Base-by-base conservation (phyloP, 2,329 filamentous ascomycete genomes). In the Diaporthe sp. region DNA sequence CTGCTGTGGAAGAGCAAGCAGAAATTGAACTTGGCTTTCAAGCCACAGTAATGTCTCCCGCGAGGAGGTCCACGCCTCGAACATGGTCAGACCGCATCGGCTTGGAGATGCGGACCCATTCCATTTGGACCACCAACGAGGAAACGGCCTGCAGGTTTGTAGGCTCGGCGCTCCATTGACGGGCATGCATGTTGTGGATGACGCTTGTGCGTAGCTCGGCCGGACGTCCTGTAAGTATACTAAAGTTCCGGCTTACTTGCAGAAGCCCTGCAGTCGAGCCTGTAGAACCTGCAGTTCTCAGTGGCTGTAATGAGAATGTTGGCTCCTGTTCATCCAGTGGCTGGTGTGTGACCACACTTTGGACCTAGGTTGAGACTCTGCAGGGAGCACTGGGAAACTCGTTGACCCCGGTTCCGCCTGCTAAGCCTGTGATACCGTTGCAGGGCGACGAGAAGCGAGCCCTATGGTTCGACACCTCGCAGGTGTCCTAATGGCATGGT, bases 191-290 rank as follows among this genome's bases (percentile, higher is more conserved):
- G 71, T 37, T 66, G 65, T 68, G 37, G 55, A 68, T 72, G 71
- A 63, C 71, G 56, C 53, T 73, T 58, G 65, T 75, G 70, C 70
- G 65, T 30, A 50, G 69, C 71, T 73, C 71, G 58, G 55, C 73
- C 71, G 69, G 56, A 55, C 47, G 65, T 71, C 66, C 50, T 61
- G 66, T 73, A 47, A 39, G 59, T 53, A 61, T 37, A 37, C 66
- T 30, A 56, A 68, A 66, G 58, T 63, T 73, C 66, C 68, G 73
- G 71, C 71, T 75, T 75, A 73, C 73, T 55, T 75, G 73, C 73
- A 75, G 73, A 50, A 71, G 59, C 56, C 47, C 39, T 75, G 59
- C 71, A 73, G 55, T 66, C 58, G 58, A 55, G 66, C 63, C 30
- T 61, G 65, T 58, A 55, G 55, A 35, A 30, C 19, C 51, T 73